A percentile compares a stretch with the other conserved stretches of the same genome.
phyloP scores from a whole-genome alignment of 257 asterid genomes.

The Scutellaria galericulata region DNA sequence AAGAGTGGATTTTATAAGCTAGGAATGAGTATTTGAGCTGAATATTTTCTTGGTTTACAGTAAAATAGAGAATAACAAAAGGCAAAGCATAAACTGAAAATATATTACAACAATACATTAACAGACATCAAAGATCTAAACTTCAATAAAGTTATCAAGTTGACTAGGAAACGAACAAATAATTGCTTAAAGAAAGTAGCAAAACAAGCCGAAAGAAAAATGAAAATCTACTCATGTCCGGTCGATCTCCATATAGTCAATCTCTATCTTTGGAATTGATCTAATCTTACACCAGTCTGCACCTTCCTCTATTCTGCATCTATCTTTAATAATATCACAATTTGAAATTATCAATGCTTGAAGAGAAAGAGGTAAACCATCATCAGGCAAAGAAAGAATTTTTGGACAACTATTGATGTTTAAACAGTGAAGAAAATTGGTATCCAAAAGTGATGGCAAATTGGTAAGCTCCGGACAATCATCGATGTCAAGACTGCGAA shows the following conservation, averaged over 20 bases:
- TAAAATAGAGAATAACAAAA: too few relatives aligned
- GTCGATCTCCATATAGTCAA: constrained; percentile 40
- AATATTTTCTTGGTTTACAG: too few relatives aligned
- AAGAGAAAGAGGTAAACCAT: constrained; percentile 44
- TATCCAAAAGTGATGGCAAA: constrained; percentile 42
- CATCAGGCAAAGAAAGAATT: constrained; percentile 38
- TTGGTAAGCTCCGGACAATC: constrained; percentile 41
- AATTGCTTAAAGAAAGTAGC: too few relatives aligned
- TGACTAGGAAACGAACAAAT: too few relatives aligned
- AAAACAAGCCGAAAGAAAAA: too few relatives aligned
- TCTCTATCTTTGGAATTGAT: constrained; percentile 37
- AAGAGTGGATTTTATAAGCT: too few relatives aligned
- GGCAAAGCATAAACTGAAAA: too few relatives aligned
- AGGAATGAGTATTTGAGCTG: too few relatives aligned
- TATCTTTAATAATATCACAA: constrained; percentile 38
- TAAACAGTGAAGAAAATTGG: constrained; percentile 27
- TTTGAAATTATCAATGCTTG: constrained; percentile 38
- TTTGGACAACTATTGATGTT: constrained; percentile 41
- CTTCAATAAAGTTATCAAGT: too few relatives aligned
- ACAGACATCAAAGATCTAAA: too few relatives aligned
- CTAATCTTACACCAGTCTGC: constrained; percentile 50
- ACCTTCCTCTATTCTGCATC: constrained; percentile 49
- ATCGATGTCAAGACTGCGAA: constrained; percentile 35
- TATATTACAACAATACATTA: too few relatives aligned
- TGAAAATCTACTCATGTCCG: constrained; percentile 35